Percentiles rank a stretch among this genome's conserved stretches.
phyloP scores from a whole-genome alignment of 78 protist genomes.

The Isochrysis galbana region DNA sequence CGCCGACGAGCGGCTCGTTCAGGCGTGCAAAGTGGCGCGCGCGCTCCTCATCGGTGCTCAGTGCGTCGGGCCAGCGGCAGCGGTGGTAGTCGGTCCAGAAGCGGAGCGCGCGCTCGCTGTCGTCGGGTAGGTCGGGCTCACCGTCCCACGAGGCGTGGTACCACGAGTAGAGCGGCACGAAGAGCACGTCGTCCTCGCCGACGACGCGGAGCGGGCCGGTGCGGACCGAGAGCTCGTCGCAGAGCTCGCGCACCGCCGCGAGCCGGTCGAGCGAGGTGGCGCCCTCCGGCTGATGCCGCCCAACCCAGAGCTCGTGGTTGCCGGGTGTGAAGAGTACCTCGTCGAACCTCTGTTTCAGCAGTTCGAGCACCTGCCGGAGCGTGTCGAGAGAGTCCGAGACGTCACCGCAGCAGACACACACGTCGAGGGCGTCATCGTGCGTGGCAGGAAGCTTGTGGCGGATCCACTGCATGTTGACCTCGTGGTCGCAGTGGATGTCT shows the following conservation, averaged over 20 bases:
- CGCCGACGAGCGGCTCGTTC: background rate
- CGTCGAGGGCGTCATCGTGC: background rate
- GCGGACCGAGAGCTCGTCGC: background rate
- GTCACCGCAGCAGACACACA: background rate
- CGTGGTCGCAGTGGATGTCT: background rate
- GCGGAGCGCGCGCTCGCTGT: background rate
- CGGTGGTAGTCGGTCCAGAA: background rate
- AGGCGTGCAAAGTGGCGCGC: background rate
- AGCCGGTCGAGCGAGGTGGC: background rate
- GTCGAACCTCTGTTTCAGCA: background rate
- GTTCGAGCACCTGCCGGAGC: background rate
- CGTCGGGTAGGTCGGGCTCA: background rate
- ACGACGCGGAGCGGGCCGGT: background rate
- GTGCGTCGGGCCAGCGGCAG: background rate
- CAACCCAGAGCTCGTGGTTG: conserved; percentile 35
- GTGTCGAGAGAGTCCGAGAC: background rate
- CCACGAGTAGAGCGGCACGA: conserved; percentile 24
- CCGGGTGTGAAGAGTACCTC: conserved; percentile 24
- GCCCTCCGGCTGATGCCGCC: background rate
- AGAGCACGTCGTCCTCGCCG: background rate
- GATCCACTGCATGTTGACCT: background rate
- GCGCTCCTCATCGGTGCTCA: background rate
- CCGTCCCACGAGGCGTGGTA: background rate
- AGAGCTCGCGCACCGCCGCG: background rate
- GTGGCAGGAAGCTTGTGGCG: background rate